Conservation (phyloP, 2,329 filamentous ascomycete genomes). For the Sphaceloma murrayae region DNA sequence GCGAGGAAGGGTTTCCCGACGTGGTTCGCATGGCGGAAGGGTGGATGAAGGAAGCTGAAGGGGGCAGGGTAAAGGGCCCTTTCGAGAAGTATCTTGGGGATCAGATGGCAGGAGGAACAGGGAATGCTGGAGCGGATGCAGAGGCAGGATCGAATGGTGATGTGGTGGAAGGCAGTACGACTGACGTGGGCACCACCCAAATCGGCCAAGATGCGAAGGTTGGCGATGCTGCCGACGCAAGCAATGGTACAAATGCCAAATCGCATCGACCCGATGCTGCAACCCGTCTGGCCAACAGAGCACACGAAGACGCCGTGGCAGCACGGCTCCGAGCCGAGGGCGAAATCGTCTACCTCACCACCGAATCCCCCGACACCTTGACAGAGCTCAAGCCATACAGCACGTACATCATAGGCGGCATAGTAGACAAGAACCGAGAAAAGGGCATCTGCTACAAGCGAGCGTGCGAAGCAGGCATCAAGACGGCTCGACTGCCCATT, state of each 20-base stretch:
- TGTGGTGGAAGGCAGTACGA: neutral
- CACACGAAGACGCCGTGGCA: slow-evolving; percentile 21
- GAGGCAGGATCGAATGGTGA: neutral
- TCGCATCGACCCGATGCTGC: no score
- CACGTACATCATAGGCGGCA: slow-evolving; percentile 84
- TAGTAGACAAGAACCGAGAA: slow-evolving; percentile 93
- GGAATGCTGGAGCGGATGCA: slow-evolving; percentile 2
- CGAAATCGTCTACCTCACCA: slow-evolving; percentile 78
- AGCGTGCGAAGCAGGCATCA: slow-evolving; percentile 64
- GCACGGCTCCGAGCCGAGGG: slow-evolving; percentile 22
- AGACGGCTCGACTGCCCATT: slow-evolving; percentile 85
- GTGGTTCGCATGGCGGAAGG: slow-evolving; percentile 57
- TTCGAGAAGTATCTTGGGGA: slow-evolving; percentile 18
- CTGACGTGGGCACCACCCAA: neutral
- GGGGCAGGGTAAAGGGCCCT: slow-evolving; percentile 51
- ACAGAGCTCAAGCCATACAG: slow-evolving; percentile 76
- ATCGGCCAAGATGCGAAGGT: neutral
- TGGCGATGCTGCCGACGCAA: neutral
- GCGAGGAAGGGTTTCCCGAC: slow-evolving; percentile 62
- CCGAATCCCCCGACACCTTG: slow-evolving; percentile 80
- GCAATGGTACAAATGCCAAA: no score
- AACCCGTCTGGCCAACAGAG: slow-evolving; percentile 23
- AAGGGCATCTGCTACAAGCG: slow-evolving; percentile 88
- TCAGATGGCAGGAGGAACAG: neutral
- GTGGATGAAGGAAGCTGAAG: slow-evolving; percentile 53